Conservation (phyloP, 1,139 yeast genomes). For the Meyerozyma elateridarum region DNA sequence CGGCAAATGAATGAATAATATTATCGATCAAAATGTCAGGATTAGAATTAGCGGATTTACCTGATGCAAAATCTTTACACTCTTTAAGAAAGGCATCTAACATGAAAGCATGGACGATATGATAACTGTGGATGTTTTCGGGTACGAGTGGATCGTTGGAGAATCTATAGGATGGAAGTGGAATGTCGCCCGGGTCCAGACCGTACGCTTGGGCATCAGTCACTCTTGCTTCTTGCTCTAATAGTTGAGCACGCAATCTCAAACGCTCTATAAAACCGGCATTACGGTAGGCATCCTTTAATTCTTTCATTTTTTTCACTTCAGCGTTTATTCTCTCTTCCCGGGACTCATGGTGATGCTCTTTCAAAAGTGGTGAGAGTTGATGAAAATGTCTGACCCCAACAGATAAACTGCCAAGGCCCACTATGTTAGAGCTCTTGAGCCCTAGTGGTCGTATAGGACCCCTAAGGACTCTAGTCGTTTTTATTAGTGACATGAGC, state of each 20-base stretch:
- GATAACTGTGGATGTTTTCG: slow-evolving; percentile 15
- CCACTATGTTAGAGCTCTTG: no score
- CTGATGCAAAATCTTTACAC: slow-evolving; percentile 15
- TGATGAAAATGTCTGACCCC: no score
- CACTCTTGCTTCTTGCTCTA: slow-evolving; percentile 23
- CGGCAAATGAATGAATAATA: slow-evolving; percentile 19
- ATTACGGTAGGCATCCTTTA: slow-evolving; percentile 20
- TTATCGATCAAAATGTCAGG: slow-evolving; percentile 19
- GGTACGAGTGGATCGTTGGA: slow-evolving; percentile 19
- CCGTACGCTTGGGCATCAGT: slow-evolving; percentile 20
- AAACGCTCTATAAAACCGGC: slow-evolving; percentile 27
- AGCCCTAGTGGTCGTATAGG: no score
- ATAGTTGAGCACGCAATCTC: slow-evolving; percentile 20
- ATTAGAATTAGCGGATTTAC: slow-evolving; percentile 11
- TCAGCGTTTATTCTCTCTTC: slow-evolving; percentile 17
- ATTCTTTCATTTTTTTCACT: slow-evolving; percentile 16
- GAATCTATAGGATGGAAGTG: slow-evolving; percentile 20
- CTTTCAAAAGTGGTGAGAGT: background rate
- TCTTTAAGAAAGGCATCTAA: slow-evolving; percentile 24
- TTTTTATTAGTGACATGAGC: no score
- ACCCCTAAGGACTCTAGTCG: no score
- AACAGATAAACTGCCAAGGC: no score
- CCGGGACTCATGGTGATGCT: slow-evolving; percentile 3
- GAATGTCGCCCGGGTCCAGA: slow-evolving; percentile 13
- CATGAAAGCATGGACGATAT: slow-evolving; percentile 20